Conservation (phyloP, 371 early-diverging fungal genomes). For the Blyttiomyces sp. region DNA sequence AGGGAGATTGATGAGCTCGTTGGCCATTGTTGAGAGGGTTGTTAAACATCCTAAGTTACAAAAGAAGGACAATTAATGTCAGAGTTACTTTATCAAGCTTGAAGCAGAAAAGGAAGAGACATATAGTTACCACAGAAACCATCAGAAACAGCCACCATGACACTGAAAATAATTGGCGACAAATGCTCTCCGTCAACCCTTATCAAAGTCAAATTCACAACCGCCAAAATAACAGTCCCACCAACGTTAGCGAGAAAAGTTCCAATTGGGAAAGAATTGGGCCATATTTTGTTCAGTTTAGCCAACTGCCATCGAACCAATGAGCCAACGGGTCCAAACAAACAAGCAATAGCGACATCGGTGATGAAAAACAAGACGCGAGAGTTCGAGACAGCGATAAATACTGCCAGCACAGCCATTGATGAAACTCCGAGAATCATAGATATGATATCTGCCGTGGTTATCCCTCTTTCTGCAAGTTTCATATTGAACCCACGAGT, state of each 20-base stretch:
- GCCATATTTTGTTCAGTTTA: conserved; percentile 40
- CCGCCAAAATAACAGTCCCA: conserved; percentile 57
- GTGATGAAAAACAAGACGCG: no score
- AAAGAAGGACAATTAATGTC: background rate
- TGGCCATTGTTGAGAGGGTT: conserved; percentile 71
- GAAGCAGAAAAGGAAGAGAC: conserved; percentile 6
- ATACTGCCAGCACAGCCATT: no score
- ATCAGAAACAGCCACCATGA: background rate
- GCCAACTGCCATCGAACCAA: conserved; percentile 67
- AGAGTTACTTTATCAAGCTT: conserved; percentile 8
- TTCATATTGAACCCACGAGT: no score
- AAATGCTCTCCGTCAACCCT: background rate
- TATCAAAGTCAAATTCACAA: conserved; percentile 56
- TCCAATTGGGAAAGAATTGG: conserved; percentile 53
- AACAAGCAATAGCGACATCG: conserved; percentile 36
- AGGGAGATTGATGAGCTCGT: conserved; percentile 9
- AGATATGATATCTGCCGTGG: no score
- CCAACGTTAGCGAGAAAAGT: conserved; percentile 65
- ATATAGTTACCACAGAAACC: conserved; percentile 8
- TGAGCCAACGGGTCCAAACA: conserved; percentile 49
- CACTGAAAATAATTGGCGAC: background rate
- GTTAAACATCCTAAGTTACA: conserved; percentile 60
- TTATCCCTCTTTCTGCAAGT: no score
- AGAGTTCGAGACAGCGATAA: no score
- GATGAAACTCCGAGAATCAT: no score